Conservation (phyloP, 2,329 filamentous ascomycete species). For the Aureobasidium melanogenum region DNA sequence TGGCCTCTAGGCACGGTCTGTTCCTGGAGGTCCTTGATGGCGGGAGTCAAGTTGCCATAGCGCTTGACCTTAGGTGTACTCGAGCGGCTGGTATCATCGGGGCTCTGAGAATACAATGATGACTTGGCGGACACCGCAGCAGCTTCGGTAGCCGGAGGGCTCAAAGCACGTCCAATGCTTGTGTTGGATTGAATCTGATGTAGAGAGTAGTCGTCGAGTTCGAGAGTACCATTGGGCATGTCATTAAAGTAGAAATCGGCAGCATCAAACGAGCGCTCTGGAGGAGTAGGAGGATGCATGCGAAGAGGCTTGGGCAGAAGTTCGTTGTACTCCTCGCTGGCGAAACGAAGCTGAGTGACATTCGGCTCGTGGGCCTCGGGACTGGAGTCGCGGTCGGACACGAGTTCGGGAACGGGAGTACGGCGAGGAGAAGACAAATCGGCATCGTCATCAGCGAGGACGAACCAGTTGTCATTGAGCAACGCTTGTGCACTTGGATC, state of each 20-base stretch:
- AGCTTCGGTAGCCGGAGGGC: slow-evolving; percentile 11
- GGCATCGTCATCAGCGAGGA: slow-evolving; percentile 23
- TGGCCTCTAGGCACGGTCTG: slow-evolving; percentile 20
- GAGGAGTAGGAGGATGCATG: slow-evolving; percentile 40
- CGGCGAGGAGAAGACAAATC: slow-evolving; percentile 21
- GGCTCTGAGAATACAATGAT: slow-evolving; percentile 26
- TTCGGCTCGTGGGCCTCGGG: slow-evolving; percentile 11
- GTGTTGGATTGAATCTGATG: slow-evolving; percentile 8
- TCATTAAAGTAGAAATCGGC: slow-evolving; percentile 13
- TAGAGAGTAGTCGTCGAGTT: slow-evolving; percentile 14
- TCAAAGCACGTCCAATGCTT: slow-evolving; percentile 24
- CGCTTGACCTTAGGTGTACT: slow-evolving; percentile 34
- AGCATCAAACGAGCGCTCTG: slow-evolving; percentile 12
- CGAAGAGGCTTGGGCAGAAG: slow-evolving; percentile 34
- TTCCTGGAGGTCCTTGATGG: slow-evolving; percentile 27
- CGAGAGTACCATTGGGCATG: slow-evolving; percentile 7
- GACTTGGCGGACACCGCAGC: slow-evolving; percentile 21
- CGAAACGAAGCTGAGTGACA: slow-evolving; percentile 5
- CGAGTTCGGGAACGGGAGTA: slow-evolving; percentile 14
- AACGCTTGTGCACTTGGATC: slow-evolving; percentile 27
- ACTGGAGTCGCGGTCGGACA: slow-evolving; percentile 20
- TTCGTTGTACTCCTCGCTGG: slow-evolving; percentile 11
- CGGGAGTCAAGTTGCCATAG: slow-evolving; percentile 40
- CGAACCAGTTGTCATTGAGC: slow-evolving; percentile 41
- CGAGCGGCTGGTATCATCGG: slow-evolving; percentile 12